phyloP scores from a whole-genome alignment of 345 rosid species.

The Toxicodendron radicans region DNA sequence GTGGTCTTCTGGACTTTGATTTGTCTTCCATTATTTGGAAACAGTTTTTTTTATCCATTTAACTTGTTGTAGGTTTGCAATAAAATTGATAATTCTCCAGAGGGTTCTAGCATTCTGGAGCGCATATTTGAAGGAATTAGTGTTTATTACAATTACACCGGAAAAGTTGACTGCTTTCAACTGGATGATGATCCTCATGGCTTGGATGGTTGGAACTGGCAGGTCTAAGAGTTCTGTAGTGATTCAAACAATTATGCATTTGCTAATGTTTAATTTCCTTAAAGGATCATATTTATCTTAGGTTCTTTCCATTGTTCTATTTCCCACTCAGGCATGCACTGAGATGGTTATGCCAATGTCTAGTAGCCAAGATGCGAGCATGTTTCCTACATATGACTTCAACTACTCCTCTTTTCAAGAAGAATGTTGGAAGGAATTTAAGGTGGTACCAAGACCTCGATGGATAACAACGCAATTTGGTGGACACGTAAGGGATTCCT shows the following conservation, averaged over 20 bases:
- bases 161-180: conserved; percentile 69
- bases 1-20: neutral
- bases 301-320: neutral
- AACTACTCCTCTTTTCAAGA: conserved; percentile 66
- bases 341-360: conserved; percentile 98
- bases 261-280: conserved; percentile 1
- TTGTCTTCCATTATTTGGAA: neutral
- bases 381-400: conserved; percentile 62
- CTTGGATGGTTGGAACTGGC: conserved; percentile 92
- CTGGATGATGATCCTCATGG: conserved; percentile 98
- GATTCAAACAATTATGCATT: neutral
- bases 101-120: conserved; percentile 55
- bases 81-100: conserved; percentile 61
- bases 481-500: conserved; percentile 64
- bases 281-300: neutral
- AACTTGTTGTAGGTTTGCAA: conserved; percentile 60
- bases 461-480: conserved; percentile 91
- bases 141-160: conserved; percentile 80
- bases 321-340: conserved; percentile 67
- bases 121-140: conserved; percentile 72
- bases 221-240: conserved; percentile 42
- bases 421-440: conserved; percentile 59
- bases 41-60: conserved; percentile 19
- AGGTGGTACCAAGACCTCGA: conserved; percentile 68
- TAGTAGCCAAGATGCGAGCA: conserved; percentile 59